Conservation (phyloP, 75 land plant species). For the Pinus taeda region DNA sequence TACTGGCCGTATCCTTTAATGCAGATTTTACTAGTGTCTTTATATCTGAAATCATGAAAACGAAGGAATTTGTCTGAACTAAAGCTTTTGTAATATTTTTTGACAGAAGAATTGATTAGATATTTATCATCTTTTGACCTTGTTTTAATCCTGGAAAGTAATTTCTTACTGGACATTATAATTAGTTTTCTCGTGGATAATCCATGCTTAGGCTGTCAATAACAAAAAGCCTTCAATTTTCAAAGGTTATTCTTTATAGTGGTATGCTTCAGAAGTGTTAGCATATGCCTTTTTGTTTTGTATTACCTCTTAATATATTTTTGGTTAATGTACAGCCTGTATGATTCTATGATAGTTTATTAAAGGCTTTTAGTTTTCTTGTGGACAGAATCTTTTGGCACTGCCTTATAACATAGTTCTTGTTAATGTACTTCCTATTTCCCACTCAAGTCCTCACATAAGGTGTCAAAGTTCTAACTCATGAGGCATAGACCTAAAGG, state of each 20-base stretch:
- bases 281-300: not conserved
- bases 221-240: not conserved
- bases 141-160: not conserved
- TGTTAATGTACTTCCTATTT: not conserved
- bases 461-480: not conserved
- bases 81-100: too few relatives aligned
- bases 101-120: not conserved
- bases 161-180: not conserved
- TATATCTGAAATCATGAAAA: constrained; percentile 4
- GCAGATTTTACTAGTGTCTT: not conserved
- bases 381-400: not conserved
- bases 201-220: not conserved
- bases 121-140: constrained; percentile 3
- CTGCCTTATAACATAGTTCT: not conserved
- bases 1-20: constrained; percentile 97
- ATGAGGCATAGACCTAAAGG: too few relatives aligned
- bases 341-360: not conserved
- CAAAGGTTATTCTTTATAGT: not conserved
- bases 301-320: not conserved
- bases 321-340: not conserved
- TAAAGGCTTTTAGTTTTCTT: not conserved
- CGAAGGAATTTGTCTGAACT: too few relatives aligned
- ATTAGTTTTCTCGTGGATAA: not conserved
- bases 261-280: not conserved
- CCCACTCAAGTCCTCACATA: not conserved